phyloP scores from a whole-genome alignment of 202 grass and related monocot species.

The Elaeis oleifera region DNA sequence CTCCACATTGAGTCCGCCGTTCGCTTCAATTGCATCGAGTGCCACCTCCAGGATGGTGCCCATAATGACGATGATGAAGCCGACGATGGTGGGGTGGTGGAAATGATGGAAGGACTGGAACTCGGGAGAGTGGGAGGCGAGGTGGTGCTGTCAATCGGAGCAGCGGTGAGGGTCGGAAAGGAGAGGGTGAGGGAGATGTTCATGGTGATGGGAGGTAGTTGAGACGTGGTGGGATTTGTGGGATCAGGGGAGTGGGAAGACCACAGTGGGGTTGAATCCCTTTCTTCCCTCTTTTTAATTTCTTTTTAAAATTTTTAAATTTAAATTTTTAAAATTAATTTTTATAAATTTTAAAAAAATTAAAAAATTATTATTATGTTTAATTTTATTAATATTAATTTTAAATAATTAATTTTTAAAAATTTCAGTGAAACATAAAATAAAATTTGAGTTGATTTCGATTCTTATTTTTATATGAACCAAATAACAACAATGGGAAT shows the following conservation, averaged over 20 bases:
- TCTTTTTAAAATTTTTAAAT: neutral
- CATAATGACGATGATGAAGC: slow-evolving; percentile 7
- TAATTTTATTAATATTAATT: too few species aligned
- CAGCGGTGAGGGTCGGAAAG: slow-evolving; percentile 51
- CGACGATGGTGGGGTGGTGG: neutral
- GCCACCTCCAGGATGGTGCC: slow-evolving; percentile 48
- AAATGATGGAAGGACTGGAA: neutral
- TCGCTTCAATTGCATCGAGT: slow-evolving; percentile 59
- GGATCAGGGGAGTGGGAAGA: slow-evolving; percentile 98
- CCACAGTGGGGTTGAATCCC: slow-evolving; percentile 41
- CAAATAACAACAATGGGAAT: too few species aligned
- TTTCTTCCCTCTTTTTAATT: neutral
- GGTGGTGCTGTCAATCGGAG: slow-evolving; percentile 22
- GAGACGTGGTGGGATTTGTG: slow-evolving; percentile 72
- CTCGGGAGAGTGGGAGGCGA: neutral
- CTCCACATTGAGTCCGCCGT: slow-evolving; percentile 52
- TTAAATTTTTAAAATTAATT: too few species aligned
- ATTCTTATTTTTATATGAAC: too few species aligned
- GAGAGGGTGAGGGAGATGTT: slow-evolving; percentile 63
- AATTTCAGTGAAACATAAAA: too few species aligned
- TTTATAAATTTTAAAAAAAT: too few species aligned
- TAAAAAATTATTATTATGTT: too few species aligned
- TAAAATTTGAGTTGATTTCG: too few species aligned
- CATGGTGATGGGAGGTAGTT: slow-evolving; percentile 1
- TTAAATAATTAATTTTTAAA: too few species aligned